Evolutionary conservation across 2,329 filamentous ascomycete genomes (phyloP).

Genomic region (Fusarium penzigii): DNA sequence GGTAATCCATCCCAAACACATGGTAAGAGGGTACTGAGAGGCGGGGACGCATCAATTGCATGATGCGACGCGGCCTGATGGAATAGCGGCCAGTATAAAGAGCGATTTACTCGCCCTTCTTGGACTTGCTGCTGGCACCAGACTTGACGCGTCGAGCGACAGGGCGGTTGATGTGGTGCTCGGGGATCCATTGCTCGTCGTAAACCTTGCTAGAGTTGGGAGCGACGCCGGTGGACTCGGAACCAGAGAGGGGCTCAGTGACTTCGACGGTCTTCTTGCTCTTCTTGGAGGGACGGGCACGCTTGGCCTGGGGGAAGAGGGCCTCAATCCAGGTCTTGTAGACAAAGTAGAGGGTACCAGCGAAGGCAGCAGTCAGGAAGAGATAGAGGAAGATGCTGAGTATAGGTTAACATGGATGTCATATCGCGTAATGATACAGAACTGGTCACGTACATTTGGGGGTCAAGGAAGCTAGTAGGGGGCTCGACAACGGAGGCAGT

Average conservation of each 20-base stretch:
- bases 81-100: neutral
- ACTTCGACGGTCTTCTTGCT: conserved; percentile 67
- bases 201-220: conserved; percentile 72
- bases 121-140: conserved; percentile 50
- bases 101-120: conserved; percentile 32
- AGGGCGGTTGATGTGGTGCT: conserved; percentile 84
- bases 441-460: conserved; percentile 76
- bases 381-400: conserved; percentile 94
- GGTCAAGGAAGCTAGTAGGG: conserved; percentile 88
- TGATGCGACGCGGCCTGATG: neutral
- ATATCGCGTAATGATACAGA: neutral
- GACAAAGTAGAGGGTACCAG: conserved; percentile 86
- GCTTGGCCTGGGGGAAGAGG: conserved; percentile 89
- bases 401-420: conserved; percentile 28
- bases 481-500: conserved; percentile 86
- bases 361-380: conserved; percentile 78
- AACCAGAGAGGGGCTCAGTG: conserved; percentile 63
- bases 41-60: neutral
- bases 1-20: conserved; percentile 9
- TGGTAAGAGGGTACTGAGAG: neutral
- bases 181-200: conserved; percentile 93
- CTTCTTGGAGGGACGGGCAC: conserved; percentile 61
- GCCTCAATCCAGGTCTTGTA: conserved; percentile 98
- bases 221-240: conserved; percentile 69
- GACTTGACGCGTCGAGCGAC: conserved; percentile 69